phyloP scores from a whole-genome alignment of 305 asterid species.

The Plantago lanceolata region DNA sequence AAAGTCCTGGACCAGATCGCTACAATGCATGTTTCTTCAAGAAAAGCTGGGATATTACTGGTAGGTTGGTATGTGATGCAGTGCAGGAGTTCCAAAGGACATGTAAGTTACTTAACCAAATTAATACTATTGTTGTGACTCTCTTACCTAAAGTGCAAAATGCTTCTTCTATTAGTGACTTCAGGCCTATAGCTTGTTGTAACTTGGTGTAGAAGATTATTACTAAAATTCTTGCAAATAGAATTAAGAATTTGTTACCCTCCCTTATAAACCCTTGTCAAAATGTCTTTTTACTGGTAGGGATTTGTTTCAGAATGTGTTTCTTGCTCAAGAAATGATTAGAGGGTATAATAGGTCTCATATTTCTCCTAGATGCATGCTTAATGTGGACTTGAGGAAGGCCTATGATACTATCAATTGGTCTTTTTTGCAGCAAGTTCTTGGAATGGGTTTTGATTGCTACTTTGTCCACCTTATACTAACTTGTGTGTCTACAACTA shows the following conservation, averaged over 20 bases:
- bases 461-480: background rate
- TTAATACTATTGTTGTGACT: background rate
- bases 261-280: too few species aligned
- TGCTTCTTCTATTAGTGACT: background rate
- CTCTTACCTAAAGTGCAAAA: background rate
- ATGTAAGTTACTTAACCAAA: background rate
- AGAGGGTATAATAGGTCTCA: too few species aligned
- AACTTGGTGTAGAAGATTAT: too few species aligned
- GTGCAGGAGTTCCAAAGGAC: background rate
- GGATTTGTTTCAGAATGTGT: too few species aligned
- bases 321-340: too few species aligned
- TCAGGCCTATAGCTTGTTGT: background rate
- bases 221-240: background rate
- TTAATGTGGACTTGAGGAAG: too few species aligned
- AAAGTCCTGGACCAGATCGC: background rate
- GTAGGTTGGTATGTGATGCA: background rate
- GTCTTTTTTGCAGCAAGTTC: too few species aligned
- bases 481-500: background rate
- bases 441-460: background rate
- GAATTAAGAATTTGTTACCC: too few species aligned
- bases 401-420: too few species aligned
- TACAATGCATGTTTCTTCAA: background rate
- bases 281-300: too few species aligned
- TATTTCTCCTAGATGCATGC: too few species aligned
- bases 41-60: background rate